Conservation (phyloP, 257 asterid genomes). For the Jasminum sambac region DNA sequence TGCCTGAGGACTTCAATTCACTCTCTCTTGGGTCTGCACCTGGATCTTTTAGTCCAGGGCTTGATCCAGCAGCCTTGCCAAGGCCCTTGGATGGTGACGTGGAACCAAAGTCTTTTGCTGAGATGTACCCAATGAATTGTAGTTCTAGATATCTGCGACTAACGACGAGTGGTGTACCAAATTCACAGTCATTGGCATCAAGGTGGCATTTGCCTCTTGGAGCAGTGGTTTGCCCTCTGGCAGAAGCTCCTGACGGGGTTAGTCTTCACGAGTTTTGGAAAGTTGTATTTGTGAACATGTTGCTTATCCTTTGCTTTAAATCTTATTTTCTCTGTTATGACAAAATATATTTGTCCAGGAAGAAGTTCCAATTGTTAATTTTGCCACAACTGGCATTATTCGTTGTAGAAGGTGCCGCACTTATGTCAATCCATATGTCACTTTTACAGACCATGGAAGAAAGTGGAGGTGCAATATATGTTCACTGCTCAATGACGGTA, state of each 20-base stretch:
- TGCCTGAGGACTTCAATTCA: slow-evolving; percentile 78
- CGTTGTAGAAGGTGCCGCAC: slow-evolving; percentile 90
- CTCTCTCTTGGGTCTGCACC: slow-evolving; percentile 80
- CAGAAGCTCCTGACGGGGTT: slow-evolving; percentile 83
- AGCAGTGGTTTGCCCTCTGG: slow-evolving; percentile 90
- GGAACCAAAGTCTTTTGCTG: slow-evolving; percentile 52
- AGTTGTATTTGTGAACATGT: neutral
- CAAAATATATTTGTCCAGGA: slow-evolving; percentile 50
- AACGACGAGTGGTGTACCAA: slow-evolving; percentile 75
- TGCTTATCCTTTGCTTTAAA: slow-evolving; percentile 15
- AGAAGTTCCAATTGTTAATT: slow-evolving; percentile 76
- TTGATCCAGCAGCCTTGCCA: slow-evolving; percentile 70
- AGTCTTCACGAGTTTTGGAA: slow-evolving; percentile 30
- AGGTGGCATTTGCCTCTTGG: slow-evolving; percentile 94
- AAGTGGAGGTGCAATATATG: slow-evolving; percentile 92
- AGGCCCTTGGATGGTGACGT: slow-evolving; percentile 92
- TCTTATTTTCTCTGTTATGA: slow-evolving; percentile 18
- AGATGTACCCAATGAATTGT: slow-evolving; percentile 78
- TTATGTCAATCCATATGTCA: slow-evolving; percentile 70
- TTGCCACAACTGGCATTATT: slow-evolving; percentile 64
- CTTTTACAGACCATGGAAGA: slow-evolving; percentile 79
- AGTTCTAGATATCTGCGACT: slow-evolving; percentile 62
- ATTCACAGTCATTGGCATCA: slow-evolving; percentile 71
- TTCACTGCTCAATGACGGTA: slow-evolving; percentile 74
- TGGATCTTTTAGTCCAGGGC: slow-evolving; percentile 81